Evolutionary conservation across 2,329 filamentous ascomycete species (phyloP).

Genomic region (Meredithiella fracta): DNA sequence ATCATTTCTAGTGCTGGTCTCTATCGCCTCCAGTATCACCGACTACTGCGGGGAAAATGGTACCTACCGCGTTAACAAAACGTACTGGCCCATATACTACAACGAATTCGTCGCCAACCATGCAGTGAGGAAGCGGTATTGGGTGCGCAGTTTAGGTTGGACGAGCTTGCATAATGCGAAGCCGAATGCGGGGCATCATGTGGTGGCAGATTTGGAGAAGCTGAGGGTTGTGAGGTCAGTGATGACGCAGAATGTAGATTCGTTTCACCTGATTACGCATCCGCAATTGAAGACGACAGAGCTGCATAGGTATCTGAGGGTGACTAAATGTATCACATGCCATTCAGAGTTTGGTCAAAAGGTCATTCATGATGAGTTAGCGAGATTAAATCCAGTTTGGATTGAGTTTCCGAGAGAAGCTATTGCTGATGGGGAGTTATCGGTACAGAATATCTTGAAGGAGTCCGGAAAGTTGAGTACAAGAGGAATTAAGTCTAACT

Average conservation of each 20-base stretch:
- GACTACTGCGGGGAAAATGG: constrained; percentile 84
- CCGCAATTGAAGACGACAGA: constrained; percentile 61
- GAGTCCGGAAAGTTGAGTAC: constrained; percentile 51
- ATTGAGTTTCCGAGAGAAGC: constrained; percentile 56
- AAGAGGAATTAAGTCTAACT: constrained; percentile 66
- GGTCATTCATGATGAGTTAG: constrained; percentile 59
- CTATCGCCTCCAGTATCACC: constrained; percentile 78
- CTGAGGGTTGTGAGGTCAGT: constrained; percentile 60
- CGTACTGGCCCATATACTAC: constrained; percentile 82
- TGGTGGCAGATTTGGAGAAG: constrained; percentile 53
- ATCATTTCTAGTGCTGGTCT: constrained; percentile 65
- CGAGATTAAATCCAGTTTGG: constrained; percentile 75
- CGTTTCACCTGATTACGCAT: constrained; percentile 69
- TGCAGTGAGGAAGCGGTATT: constrained; percentile 79
- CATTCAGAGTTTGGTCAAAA: constrained; percentile 52
- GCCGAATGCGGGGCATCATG: constrained; percentile 66
- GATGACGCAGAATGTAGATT: constrained; percentile 95
- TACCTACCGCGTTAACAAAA: constrained; percentile 83
- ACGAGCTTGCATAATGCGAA: constrained; percentile 59
- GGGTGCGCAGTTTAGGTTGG: constrained; percentile 93
- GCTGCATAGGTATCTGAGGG: constrained; percentile 77
- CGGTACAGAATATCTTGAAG: constrained; percentile 8
- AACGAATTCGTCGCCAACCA: constrained; percentile 73
- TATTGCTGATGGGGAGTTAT: constrained; percentile 37
- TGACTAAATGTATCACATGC: constrained; percentile 68